A percentile compares a stretch with the other conserved stretches of the same genome.
phyloP scores from a whole-genome alignment of 2,329 filamentous ascomycete species.

The Colletotrichum orbiculare region DNA sequence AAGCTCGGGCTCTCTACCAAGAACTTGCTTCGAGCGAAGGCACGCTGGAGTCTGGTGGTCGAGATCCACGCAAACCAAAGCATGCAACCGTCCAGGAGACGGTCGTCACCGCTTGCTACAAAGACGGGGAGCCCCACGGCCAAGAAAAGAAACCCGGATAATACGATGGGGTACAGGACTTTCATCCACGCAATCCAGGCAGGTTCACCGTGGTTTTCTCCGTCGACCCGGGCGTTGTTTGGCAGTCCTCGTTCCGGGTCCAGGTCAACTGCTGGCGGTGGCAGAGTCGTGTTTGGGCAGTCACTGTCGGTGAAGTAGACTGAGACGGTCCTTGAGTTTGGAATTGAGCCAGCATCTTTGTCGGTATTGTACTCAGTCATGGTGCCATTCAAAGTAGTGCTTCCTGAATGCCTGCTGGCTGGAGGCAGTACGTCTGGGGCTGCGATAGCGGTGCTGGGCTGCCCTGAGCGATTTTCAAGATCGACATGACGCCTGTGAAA shows the following conservation, averaged over 20 bases:
- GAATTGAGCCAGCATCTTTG: conserved; percentile 27
- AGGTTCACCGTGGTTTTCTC: background rate
- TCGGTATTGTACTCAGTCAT: conserved; percentile 30
- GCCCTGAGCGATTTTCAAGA: background rate
- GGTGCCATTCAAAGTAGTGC: conserved; percentile 26
- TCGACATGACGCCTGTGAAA: background rate
- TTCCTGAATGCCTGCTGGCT: conserved; percentile 24
- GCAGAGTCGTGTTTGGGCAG: conserved; percentile 10
- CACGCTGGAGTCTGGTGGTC: conserved; percentile 51
- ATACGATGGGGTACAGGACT: conserved; percentile 43
- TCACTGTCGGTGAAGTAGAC: conserved; percentile 33
- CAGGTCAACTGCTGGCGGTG: background rate
- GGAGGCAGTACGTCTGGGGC: background rate
- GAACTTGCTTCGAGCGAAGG: conserved; percentile 43
- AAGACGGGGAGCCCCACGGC: conserved; percentile 56
- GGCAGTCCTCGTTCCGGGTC: background rate
- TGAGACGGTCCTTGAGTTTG: conserved; percentile 24
- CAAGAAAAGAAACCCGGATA: conserved; percentile 47
- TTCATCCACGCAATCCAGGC: conserved; percentile 8
- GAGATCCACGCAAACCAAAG: conserved; percentile 62
- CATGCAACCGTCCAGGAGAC: conserved; percentile 57
- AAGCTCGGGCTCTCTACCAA: background rate
- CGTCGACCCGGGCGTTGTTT: background rate
- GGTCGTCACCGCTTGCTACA: conserved; percentile 44
- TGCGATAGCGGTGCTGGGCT: background rate